Evolutionary conservation across 768 basidiomycete species (phyloP), one percentile per base, ranked within the genome.

Genomic region (Naganishia randhawae): DNA sequence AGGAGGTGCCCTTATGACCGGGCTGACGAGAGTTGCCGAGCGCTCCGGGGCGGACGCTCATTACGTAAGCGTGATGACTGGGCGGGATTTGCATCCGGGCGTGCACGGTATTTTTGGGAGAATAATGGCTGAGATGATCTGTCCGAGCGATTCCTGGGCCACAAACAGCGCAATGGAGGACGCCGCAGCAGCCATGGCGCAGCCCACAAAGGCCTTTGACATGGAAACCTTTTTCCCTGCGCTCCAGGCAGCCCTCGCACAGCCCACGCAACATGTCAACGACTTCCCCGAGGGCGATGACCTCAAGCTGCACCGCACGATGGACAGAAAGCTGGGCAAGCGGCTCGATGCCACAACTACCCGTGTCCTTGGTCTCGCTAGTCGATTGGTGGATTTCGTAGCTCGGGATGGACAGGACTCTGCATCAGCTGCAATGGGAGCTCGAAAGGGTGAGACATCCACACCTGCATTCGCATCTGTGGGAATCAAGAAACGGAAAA

Each of bases 231-330:
- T 78, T 54, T 67, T 78, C 29, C 70, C 75, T 6, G 70, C 69
- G 19, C 63, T 80, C 17, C 77, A 78, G 31, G 50, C 66, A 25
- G 73, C 77, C 51, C 71, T 81, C 4, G 74, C 78, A 27, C 66
- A 51, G 17, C 62, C 80, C 2, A 82, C 80, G 10, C 69, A 72
- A 4, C 72, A 76, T 32, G 80, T 80, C 6, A 71, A 75, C 3
- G 57, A 52, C 8, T 71, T 82, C 8, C 81, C 82, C 14, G 54
- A 57, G 10, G 88, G 92, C 2, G 71, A 82, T 16, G 94, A 97
- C 81, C 82, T 98, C 66, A 81, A 83, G n/a, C 97, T 93, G 79
- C 91, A 96, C 80, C 88, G 91, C 27, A 90, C 93, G 1, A 85
- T 98, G 70, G 89, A 94, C 77, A 80, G 85, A 4, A 82, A 80